Percentiles rank a stretch among this genome's conserved stretches.
These are phyloP conservation scores for Clarireedia sp. DNA, from an alignment of 2,329 filamentous ascomycete species.

Conservation along the genomic window DNA sequence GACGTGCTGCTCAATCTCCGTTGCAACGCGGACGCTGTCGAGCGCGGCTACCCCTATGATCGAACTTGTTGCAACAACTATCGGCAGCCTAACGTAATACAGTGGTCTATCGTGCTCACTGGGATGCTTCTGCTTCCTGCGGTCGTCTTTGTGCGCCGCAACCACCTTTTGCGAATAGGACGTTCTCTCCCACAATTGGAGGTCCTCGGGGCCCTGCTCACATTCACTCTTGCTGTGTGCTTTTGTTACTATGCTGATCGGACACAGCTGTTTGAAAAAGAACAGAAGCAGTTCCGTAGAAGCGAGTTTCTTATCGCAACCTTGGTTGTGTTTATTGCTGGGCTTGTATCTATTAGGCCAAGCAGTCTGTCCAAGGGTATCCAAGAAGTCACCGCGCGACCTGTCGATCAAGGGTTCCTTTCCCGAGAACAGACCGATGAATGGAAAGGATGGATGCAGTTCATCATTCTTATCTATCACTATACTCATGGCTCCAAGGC, in stretches of 20 bases:
- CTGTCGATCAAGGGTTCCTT: constrained; percentile 35
- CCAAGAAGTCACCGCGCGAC: constrained; percentile 1
- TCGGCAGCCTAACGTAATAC: constrained; percentile 30
- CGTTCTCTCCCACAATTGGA: constrained; percentile 17
- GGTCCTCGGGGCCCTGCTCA: constrained; percentile 16
- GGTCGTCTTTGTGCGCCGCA: constrained; percentile 18
- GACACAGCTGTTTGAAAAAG: constrained; percentile 45
- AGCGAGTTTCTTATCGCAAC: constrained; percentile 29
- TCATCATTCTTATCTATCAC: constrained; percentile 47
- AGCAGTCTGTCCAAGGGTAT: constrained; percentile 1
- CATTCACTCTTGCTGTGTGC: constrained; percentile 21
- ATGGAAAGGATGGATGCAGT: constrained; percentile 61
- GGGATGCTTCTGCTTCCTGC: constrained; percentile 27
- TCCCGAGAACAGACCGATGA: constrained; percentile 52
- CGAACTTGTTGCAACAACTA: constrained; percentile 47
- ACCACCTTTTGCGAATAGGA: constrained; percentile 10
- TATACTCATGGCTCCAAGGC: constrained; percentile 46
- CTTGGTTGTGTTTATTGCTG: constrained; percentile 23
- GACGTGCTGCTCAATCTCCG: constrained; percentile 43
- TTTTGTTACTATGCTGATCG: constrained; percentile 49
- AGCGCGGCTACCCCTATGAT: constrained; percentile 36
- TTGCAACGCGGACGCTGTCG: constrained; percentile 41
- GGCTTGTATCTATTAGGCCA: constrained; percentile 28
- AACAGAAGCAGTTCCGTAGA: constrained; percentile 37
- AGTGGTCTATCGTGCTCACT: constrained; percentile 30